Percentiles rank a stretch among this genome's conserved stretches.
These are phyloP conservation scores for Nitzschia inconspicua DNA, from an alignment of 108 stramenopile species.

Conservation along the genomic window DNA sequence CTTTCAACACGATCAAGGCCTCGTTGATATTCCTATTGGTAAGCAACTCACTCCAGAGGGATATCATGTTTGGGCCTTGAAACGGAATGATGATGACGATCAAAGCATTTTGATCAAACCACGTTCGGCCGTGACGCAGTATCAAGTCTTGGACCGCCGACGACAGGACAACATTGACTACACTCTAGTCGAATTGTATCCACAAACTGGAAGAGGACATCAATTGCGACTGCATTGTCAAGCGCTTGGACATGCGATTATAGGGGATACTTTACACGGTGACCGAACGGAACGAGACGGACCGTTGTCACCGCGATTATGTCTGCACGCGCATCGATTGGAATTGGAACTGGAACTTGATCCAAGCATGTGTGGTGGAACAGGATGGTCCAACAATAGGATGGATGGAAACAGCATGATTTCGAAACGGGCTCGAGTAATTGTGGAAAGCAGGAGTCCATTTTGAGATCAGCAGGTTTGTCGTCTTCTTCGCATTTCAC, in stretches of 20 bases:
- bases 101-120: background rate
- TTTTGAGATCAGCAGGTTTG: too few relatives aligned
- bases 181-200: constrained; percentile 46
- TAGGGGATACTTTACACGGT: constrained; percentile 39
- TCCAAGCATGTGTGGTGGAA: too few relatives aligned
- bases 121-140: background rate
- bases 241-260: constrained; percentile 40
- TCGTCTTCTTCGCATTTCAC: too few relatives aligned
- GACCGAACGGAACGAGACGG: constrained; percentile 23
- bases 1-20: constrained; percentile 21
- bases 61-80: constrained; percentile 4
- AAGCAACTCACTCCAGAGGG: constrained; percentile 2
- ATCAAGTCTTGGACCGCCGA: background rate
- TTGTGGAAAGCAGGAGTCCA: too few relatives aligned
- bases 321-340: constrained; percentile 30
- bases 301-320: constrained; percentile 19
- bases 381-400: too few relatives aligned
- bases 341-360: too few relatives aligned
- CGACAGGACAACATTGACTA: background rate
- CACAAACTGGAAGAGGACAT: constrained; percentile 46
- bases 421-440: too few relatives aligned
- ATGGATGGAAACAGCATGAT: too few relatives aligned
- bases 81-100: background rate
- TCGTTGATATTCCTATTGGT: constrained; percentile 41
- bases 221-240: constrained; percentile 51